Base-by-base conservation (phyloP, 2,329 filamentous ascomycete genomes). In the Intubia oerlemansii region DNA sequence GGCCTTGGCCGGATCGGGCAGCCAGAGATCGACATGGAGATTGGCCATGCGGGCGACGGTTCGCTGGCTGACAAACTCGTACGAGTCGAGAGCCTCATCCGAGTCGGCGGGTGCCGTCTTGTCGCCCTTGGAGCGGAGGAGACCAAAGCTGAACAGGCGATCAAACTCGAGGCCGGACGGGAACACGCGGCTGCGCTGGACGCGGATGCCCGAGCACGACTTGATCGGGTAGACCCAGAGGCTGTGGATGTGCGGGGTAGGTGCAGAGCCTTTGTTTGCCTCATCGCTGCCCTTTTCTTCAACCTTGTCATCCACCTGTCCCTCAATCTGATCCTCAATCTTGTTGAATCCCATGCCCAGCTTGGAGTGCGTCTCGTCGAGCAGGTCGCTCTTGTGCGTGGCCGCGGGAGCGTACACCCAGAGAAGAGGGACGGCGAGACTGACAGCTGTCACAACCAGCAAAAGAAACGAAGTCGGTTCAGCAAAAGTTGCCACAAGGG, bases 151-250 rank as follows among this genome's bases (percentile, higher is more conserved):
- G 53, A 82, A 91, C 39, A 85, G 65, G 5, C 81, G 67, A 49
- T 93, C 82, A 47, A 75, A 77, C 44, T 74, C 64, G 32, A 91
- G 57, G 3, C 82, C 81, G 3, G 66, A 66, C 5, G 66, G 54
- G 25, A 79, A 50, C 11, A 88, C 59, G 30, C 66, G 62, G 34
- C 65, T 66, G 35, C 59, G 53, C 29, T 63, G 52, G 26, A 92
- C 49, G 50, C 88, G 79, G 31, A 91, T 68, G 17, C 75, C 77
- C 32, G 55, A 57, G 46, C 81, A 91, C 32, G 76, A 80, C 52
- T 90, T 85, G 46, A 92, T 53, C 1, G 84, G 82, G 47, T 88
- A 85, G 34, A 82, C 62, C 52, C 71, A 73, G 29, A 91, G 55
- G 31, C 75, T 77, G 46, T 80, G 50, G 29, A 63, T 45, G 13